Evolutionary conservation across 176 grass and related monocot genomes (phyloP).

Genomic region (Zea luxurians): DNA sequence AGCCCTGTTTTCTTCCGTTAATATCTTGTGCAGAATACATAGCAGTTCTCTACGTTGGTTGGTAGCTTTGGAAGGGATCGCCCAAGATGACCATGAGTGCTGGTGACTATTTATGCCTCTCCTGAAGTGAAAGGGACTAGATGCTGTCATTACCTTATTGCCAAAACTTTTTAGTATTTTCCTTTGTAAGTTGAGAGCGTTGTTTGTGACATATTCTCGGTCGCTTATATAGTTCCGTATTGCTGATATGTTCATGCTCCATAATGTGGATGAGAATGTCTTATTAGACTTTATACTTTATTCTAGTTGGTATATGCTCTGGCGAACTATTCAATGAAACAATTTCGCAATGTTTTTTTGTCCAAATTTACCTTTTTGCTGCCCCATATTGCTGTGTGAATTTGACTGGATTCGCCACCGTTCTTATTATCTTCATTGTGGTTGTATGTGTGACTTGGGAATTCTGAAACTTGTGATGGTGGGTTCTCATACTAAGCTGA

Average conservation of each 20-base stretch:
- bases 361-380: neutral
- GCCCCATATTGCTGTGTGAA: neutral
- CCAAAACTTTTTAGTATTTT: neutral
- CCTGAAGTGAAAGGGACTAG: neutral
- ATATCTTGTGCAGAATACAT: conserved; percentile 43
- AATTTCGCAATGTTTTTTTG: neutral
- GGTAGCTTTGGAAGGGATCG: conserved; percentile 16
- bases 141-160: neutral
- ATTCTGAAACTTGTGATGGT: neutral
- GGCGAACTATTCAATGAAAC: neutral
- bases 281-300: neutral
- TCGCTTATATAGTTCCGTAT: conserved; percentile 18
- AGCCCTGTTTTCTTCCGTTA: conserved; percentile 22
- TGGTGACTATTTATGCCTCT: neutral
- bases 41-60: conserved; percentile 20
- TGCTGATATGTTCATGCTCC: conserved; percentile 7
- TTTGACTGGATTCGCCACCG: too few relatives aligned
- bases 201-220: conserved; percentile 7
- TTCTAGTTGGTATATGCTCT: neutral
- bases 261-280: neutral
- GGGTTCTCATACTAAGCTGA: too few relatives aligned
- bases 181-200: neutral
- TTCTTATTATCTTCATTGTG: too few relatives aligned
- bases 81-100: conserved; percentile 27
- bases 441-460: neutral